phyloP scores from a whole-genome alignment of 768 basidiomycete species.

The Psilocybe cyanescens region DNA sequence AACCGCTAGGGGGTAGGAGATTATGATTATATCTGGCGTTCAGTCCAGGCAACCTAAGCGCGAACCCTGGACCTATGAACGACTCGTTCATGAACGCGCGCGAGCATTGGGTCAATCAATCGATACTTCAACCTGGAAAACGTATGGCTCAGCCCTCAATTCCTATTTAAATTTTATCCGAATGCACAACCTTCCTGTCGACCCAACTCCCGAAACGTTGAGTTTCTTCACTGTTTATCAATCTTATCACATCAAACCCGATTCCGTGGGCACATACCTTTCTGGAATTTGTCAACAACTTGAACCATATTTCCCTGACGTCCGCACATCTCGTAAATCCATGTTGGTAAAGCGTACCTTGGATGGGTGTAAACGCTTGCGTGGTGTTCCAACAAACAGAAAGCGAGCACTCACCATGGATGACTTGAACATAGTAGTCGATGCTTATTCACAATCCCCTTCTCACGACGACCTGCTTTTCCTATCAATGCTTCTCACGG shows the following conservation, averaged over 20 bases:
- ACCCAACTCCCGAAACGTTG: conserved; percentile 37
- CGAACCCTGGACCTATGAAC: conserved; percentile 37
- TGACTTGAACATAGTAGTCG: conserved; percentile 15
- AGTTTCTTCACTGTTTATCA: conserved; percentile 40
- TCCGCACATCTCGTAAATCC: conserved; percentile 24
- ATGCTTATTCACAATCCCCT: not conserved
- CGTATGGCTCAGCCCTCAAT: conserved; percentile 35
- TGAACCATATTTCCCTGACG: conserved; percentile 35
- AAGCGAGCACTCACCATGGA: conserved; percentile 30
- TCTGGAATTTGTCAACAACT: conserved; percentile 44
- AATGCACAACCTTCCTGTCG: conserved; percentile 29
- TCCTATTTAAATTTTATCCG: conserved; percentile 34
- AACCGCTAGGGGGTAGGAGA: too few relatives aligned
- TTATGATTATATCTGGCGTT: too few relatives aligned
- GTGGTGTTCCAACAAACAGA: conserved; percentile 19
- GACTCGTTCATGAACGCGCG: conserved; percentile 29
- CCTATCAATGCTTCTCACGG: conserved; percentile 25
- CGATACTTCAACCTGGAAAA: conserved; percentile 16
- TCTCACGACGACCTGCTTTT: conserved; percentile 31
- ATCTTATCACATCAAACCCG: conserved; percentile 37
- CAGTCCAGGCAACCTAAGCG: conserved; percentile 33
- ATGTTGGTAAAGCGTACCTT: conserved; percentile 32
- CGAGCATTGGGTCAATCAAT: conserved; percentile 27
- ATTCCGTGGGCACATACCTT: conserved; percentile 38
- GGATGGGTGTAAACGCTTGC: conserved; percentile 29